Conservation (phyloP, 352 stramenopile species). For the Globisporangium alternatum region DNA sequence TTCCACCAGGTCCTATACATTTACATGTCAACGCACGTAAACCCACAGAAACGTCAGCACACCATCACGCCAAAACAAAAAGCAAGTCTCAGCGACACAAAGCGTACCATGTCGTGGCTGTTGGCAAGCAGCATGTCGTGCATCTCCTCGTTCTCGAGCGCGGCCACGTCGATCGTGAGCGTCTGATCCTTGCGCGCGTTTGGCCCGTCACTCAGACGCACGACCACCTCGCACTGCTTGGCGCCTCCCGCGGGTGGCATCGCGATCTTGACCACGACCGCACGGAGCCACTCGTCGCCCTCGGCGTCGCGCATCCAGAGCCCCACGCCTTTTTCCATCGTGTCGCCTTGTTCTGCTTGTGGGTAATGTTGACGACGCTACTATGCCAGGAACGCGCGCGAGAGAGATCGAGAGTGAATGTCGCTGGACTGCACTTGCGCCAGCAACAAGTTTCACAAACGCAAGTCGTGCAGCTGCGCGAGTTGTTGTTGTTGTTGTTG, state of each 20-base stretch:
- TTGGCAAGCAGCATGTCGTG: slow-evolving; percentile 70
- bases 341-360: slow-evolving; percentile 7
- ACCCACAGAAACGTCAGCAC: neutral
- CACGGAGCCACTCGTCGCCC: slow-evolving; percentile 67
- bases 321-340: slow-evolving; percentile 79
- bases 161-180: slow-evolving; percentile 49
- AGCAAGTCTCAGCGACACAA: no score
- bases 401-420: slow-evolving; percentile 14
- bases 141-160: slow-evolving; percentile 64
- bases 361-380: neutral
- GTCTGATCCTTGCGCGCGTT: slow-evolving; percentile 43
- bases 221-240: slow-evolving; percentile 33
- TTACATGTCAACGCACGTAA: neutral
- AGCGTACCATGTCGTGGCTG: slow-evolving; percentile 74
- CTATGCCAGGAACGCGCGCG: neutral
- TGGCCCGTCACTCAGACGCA: slow-evolving; percentile 56
- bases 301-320: slow-evolving; percentile 72
- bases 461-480: neutral
- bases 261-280: slow-evolving; percentile 47
- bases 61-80: neutral
- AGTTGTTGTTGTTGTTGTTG: neutral
- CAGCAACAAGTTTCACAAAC: slow-evolving; percentile 1
- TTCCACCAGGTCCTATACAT: slow-evolving; percentile 70
- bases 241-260: slow-evolving; percentile 12
- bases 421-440: neutral